These are phyloP conservation scores for Helotiales sp. DNA, from an alignment of 2,329 filamentous ascomycete species.

Conservation along the genomic window DNA sequence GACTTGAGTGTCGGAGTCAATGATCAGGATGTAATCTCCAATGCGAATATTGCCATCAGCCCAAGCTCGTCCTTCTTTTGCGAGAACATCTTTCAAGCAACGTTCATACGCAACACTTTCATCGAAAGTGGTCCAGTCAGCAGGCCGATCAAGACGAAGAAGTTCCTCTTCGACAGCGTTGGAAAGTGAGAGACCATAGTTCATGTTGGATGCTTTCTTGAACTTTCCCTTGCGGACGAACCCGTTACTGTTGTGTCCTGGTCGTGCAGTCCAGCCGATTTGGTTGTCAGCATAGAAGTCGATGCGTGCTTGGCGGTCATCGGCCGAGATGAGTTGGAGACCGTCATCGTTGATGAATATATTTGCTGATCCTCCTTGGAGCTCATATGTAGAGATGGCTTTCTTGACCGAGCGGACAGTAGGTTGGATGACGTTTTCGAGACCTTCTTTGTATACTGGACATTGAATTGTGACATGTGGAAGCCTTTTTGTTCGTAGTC, in stretches of 20 bases:
- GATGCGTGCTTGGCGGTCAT: slow-evolving; percentile 61
- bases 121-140: slow-evolving; percentile 66
- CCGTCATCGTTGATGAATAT: slow-evolving; percentile 73
- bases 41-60: slow-evolving; percentile 84
- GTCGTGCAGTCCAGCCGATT: slow-evolving; percentile 70
- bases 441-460: slow-evolving; percentile 45
- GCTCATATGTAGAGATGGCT: slow-evolving; percentile 58
- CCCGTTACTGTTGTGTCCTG: slow-evolving; percentile 57
- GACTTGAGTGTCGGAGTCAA: slow-evolving; percentile 78
- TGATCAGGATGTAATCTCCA: slow-evolving; percentile 78
- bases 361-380: slow-evolving; percentile 62
- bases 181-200: slow-evolving; percentile 15
- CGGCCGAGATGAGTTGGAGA: slow-evolving; percentile 63
- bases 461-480: slow-evolving; percentile 20
- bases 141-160: slow-evolving; percentile 49
- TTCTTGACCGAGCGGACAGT: slow-evolving; percentile 55
- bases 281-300: slow-evolving; percentile 69
- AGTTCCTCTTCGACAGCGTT: slow-evolving; percentile 31
- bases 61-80: slow-evolving; percentile 69
- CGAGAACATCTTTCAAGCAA: slow-evolving; percentile 64
- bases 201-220: slow-evolving; percentile 29
- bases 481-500: slow-evolving; percentile 2
- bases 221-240: slow-evolving; percentile 62
- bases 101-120: slow-evolving; percentile 66
- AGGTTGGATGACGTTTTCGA: slow-evolving; percentile 50